Conservation (phyloP, 73 alveolate genomes). For the Paramecium tetraurelia region DNA sequence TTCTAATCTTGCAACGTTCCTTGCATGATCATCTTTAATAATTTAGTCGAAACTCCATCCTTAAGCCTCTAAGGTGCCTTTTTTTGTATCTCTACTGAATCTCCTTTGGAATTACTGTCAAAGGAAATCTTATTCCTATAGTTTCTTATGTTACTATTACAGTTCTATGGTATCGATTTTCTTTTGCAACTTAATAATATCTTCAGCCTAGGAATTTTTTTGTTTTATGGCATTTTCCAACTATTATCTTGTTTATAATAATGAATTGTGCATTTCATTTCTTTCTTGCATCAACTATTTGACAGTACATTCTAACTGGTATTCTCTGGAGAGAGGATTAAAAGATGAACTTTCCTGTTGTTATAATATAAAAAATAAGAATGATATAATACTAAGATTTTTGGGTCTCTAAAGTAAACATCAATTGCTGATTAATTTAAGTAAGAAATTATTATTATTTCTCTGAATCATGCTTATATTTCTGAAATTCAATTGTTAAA, state of each 20-base stretch:
- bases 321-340: neutral
- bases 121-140: neutral
- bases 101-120: neutral
- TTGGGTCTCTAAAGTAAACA: constrained; percentile 1
- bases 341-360: neutral
- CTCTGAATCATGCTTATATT: neutral
- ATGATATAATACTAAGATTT: neutral
- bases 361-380: neutral
- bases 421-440: neutral
- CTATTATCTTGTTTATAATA: neutral
- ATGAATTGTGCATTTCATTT: neutral
- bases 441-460: neutral
- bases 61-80: neutral
- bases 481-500: neutral
- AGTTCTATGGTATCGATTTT: neutral
- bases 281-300: constrained; percentile 32
- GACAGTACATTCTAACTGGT: neutral
- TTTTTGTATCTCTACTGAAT: neutral
- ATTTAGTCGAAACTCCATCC: constrained; percentile 34
- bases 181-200: neutral
- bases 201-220: constrained; percentile 24
- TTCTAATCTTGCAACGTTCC: constrained; percentile 36
- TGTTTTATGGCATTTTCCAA: neutral
- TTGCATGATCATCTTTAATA: constrained; percentile 39
- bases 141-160: neutral